A percentile compares a stretch with the other conserved stretches of the same genome.
Conservation (phyloP, 75 land plant genomes). For the Gnetum montanum region DNA sequence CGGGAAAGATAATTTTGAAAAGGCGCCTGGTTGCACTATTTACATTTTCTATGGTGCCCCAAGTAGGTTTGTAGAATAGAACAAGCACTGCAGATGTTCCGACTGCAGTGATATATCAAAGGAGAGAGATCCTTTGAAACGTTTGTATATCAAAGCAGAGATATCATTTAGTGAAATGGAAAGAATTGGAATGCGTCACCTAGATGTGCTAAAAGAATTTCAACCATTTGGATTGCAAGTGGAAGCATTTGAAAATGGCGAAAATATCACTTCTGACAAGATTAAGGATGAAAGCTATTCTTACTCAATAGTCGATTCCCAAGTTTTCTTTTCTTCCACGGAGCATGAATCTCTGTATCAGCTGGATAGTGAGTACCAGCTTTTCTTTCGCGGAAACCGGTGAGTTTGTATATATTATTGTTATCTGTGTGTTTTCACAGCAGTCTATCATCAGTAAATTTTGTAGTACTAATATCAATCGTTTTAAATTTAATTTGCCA, state of each 20-base stretch:
- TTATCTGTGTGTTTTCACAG: background rate
- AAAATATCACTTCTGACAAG: conserved; percentile 11
- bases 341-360: conserved; percentile 11
- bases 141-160: no score
- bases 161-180: no score
- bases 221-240: conserved; percentile 70
- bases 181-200: conserved; percentile 26
- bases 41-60: no score
- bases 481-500: background rate
- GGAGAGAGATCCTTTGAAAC: no score
- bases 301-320: conserved; percentile 70
- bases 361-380: conserved; percentile 66
- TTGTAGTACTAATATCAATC: background rate
- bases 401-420: conserved; percentile 6
- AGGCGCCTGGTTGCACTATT: no score
- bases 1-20: no score
- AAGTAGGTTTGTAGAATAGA: no score
- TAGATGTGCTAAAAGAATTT: conserved; percentile 73
- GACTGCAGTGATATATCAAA: no score
- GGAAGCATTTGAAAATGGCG: conserved; percentile 43
- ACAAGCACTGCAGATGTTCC: no score
- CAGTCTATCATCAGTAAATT: background rate
- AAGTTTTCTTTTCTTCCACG: conserved; percentile 24
- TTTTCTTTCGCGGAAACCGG: conserved; percentile 78
- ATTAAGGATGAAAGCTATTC: conserved; percentile 19